Conservation (phyloP, 495 filamentous ascomycete species). For the Wilcoxina mikolae region DNA sequence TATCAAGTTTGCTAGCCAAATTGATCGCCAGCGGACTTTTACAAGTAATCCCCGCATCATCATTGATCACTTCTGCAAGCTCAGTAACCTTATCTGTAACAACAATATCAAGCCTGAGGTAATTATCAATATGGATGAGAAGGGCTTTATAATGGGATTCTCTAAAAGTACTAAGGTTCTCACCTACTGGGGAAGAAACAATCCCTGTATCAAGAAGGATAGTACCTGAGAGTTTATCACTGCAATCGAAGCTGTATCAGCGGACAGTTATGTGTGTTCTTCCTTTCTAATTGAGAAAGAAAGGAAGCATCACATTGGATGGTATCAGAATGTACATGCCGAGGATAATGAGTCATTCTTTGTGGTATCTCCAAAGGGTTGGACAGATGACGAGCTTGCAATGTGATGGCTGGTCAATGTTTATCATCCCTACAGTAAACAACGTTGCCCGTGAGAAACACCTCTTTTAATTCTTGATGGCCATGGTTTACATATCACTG, state of each 20-base stretch:
- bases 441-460: neutral
- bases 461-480: conserved; percentile 10
- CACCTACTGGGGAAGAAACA: neutral
- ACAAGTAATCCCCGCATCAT: neutral
- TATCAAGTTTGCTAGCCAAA: neutral
- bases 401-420: conserved; percentile 5
- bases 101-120: neutral
- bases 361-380: neutral
- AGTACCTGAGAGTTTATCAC: conserved; percentile 4
- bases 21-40: conserved; percentile 6
- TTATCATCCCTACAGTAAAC: conserved; percentile 5
- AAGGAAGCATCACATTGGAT: conserved; percentile 2
- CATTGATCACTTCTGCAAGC: too few species aligned
- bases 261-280: neutral
- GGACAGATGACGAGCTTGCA: conserved; percentile 3
- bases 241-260: conserved; percentile 7
- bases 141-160: conserved; percentile 5
- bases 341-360: neutral
- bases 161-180: conserved; percentile 4
- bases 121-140: conserved; percentile 9
- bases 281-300: conserved; percentile 9
- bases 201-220: conserved; percentile 5
- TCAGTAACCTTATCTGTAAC: too few species aligned
- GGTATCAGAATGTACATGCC: neutral
- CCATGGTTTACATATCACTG: conserved; percentile 3